Percentiles rank a stretch among this genome's conserved stretches.
Evolutionary conservation across 805 yeast genomes (phyloP).

Genomic region (Starmerella sp.): DNA sequence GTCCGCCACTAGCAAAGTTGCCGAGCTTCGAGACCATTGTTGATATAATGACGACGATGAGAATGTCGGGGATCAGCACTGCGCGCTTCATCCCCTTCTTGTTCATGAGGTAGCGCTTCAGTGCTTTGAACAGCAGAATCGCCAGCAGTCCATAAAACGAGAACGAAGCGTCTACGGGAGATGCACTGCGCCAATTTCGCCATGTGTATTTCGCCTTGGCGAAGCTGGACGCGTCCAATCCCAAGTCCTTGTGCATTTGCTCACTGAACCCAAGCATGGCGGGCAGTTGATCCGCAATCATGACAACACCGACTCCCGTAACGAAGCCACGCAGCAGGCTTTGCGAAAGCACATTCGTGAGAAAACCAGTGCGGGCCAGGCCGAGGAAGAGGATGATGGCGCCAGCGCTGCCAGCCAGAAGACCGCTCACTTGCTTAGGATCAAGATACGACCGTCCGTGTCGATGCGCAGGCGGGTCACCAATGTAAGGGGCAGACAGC

Average conservation of each 20-base stretch:
- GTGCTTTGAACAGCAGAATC: constrained; percentile 34
- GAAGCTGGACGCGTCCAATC: constrained; percentile 53
- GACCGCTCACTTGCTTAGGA: constrained; percentile 49
- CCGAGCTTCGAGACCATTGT: constrained; percentile 41
- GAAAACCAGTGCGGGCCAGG: constrained; percentile 69
- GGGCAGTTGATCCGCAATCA: constrained; percentile 65
- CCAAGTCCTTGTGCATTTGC: constrained; percentile 31
- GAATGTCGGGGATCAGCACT: constrained; percentile 73
- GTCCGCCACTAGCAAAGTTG: constrained; percentile 33
- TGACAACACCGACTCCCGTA: constrained; percentile 73
- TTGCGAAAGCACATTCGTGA: constrained; percentile 68
- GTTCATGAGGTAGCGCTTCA: constrained; percentile 32
- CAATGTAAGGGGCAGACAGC: constrained; percentile 47
- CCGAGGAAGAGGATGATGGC: constrained; percentile 62
- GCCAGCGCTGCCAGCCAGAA: constrained; percentile 68
- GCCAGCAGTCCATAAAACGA: constrained; percentile 42
- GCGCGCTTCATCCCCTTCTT: constrained; percentile 31
- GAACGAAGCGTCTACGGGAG: constrained; percentile 50
- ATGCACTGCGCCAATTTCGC: constrained; percentile 37
- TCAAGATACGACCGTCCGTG: constrained; percentile 26
- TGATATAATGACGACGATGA: constrained; percentile 55
- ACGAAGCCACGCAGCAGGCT: constrained; percentile 73
- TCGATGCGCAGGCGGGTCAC: constrained; percentile 32
- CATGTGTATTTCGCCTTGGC: constrained; percentile 53
- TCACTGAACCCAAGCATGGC: constrained; percentile 58